Evolutionary conservation across 1,139 yeast species (phyloP), one percentile per base, ranked within the genome.

Genomic region (Nakaseomyces glabratus): DNA sequence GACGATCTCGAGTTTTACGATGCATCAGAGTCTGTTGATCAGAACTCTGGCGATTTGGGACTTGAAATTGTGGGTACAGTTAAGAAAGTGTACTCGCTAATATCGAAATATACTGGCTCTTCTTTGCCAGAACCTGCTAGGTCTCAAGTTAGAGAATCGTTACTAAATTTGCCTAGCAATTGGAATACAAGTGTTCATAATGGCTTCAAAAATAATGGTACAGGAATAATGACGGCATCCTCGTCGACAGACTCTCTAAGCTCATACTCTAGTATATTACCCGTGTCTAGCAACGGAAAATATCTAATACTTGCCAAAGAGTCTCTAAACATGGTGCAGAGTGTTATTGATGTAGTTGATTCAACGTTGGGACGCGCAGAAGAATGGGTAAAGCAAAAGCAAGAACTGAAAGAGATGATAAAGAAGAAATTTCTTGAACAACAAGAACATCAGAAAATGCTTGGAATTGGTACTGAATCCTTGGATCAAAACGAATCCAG

Each of bases 61-160:
- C 73, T 76, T 42, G 98, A 90, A 50, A 84, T 90, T 25, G 78
- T 88, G 6, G 71, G 82, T 4, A 90, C 96, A 0, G 88, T 90
- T 17, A 82, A 85, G 56, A 88, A 86, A 55, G 85, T 88, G 35
- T 86, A 88, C 28, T 75, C 77, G 28, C 74, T 90, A 25, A 81
- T 90, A 10, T 82, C 96, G 4, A 82, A 82, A 46, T 85, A 85
- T 49, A 82, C 84, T 0, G 84, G 85, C 0, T 71, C 68, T 40
- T 72, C 84, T 3, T 56, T 79, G 24, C 82, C 86, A 3, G 85
- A 82, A 51, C 94, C 95, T 1, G 93, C 95, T 4, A 72, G 94
- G 44, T 66, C 81, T 1, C 79, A 82, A 33, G 93, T 90, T 13
- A 71, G 96, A 30, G 84, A 79, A 44, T 79, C 82, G 24, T 70